Evolutionary conservation across 305 asterid species (phyloP).

Genomic region (Fraxinus sp.): DNA sequence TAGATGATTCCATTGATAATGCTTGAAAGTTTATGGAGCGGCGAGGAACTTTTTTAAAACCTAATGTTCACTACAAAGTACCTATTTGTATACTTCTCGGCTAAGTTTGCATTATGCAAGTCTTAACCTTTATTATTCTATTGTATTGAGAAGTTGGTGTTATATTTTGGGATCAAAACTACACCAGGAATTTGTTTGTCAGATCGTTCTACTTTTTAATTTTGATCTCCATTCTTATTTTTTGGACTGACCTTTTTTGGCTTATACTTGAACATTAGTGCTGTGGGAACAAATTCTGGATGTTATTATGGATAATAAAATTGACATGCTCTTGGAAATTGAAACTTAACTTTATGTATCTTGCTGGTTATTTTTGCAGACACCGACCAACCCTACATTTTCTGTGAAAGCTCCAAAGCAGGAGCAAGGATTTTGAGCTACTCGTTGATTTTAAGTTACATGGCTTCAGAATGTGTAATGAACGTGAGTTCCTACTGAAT

Average conservation of each 20-base stretch:
- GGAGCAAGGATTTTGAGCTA: background rate
- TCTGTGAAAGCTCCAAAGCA: constrained; percentile 11
- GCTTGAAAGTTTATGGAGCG: background rate
- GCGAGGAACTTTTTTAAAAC: background rate
- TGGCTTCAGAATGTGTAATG: background rate
- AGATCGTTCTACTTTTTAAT: background rate
- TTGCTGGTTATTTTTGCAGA: constrained; percentile 15
- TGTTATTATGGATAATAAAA: constrained; percentile 2
- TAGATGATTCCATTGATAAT: background rate
- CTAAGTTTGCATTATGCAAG: background rate
- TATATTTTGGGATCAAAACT: background rate
- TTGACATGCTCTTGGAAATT: background rate
- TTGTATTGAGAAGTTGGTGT: background rate
- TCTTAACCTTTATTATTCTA: background rate
- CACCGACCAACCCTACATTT: constrained; percentile 3
- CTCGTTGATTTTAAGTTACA: background rate
- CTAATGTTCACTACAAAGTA: background rate
- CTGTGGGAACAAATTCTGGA: background rate
- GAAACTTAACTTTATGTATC: background rate
- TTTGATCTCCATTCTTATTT: background rate
- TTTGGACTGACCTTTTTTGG: background rate
- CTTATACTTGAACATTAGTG: background rate
- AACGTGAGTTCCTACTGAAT: background rate
- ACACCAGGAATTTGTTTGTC: background rate
- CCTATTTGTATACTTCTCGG: background rate